Evolutionary conservation across 179 eudicot genomes (phyloP), one percentile per base, ranked within the genome.

Genomic region (Carnegiea gigantea): DNA sequence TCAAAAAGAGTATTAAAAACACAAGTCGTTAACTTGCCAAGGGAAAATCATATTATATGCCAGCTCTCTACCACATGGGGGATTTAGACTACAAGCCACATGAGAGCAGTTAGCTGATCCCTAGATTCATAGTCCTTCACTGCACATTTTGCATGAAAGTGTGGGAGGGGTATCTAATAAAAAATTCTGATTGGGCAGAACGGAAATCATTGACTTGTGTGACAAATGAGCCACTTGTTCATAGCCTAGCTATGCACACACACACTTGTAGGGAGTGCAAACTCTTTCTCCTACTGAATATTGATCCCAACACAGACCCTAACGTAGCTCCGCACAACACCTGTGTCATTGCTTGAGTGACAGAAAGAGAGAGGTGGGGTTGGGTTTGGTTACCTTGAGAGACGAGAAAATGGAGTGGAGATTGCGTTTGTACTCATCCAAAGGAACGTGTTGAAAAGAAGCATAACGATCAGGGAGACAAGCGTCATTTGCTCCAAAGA

Each of bases 401-500:
- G 76, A 90, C 77, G 90, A 84, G 76, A 90, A 85, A 77, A 94
- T 89, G 79, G 89, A 59, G 40, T 65, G 78, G 40, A 94, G 92
- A 67, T 94, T 94, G 0, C 51, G 46, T 84, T 90, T 89, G 86
- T 91, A 94, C 88, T 94, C 98, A 71, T 93, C 92, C 64, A 93
- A 23, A 38, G 97, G 95, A 77, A 94, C 98, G 85, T 94, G 94
- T 83, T 93, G 98, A 70, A 91, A 94, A 40, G 80, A 88, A 77
- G 86, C 83, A 82, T 80, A 85, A 48, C 93, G 59, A 77, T 93
- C 93, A 23, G 88, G 88, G 33, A 93, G 89, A 76, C 89, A 87
- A 10, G 94, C 90, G 73, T 94, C 98, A 73, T 94, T 94, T 4
- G 97, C 97, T 15, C 97, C 97, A 80, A 93, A 93, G 84, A 94